phyloP scores from a whole-genome alignment of 1,139 yeast species.

The Candida tetrigidarum region DNA sequence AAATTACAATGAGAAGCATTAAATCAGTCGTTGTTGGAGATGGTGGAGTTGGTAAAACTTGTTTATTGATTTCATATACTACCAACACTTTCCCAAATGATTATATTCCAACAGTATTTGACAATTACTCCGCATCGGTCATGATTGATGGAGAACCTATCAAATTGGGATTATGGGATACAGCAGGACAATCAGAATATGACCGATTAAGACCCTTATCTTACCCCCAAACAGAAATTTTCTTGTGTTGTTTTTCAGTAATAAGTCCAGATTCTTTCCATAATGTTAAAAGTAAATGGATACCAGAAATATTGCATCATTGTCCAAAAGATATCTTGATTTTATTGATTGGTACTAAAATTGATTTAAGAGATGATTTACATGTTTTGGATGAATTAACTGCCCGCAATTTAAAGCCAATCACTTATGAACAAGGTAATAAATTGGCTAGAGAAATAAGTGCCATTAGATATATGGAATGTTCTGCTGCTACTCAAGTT shows the following conservation, averaged over 20 bases:
- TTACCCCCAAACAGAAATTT: conserved; percentile 96
- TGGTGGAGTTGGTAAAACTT: conserved; percentile 97
- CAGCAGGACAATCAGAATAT: conserved; percentile 99
- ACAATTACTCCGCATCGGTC: conserved; percentile 97
- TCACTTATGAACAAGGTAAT: conserved; percentile 64
- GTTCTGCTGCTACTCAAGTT: conserved; percentile 91
- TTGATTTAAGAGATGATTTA: conserved; percentile 82
- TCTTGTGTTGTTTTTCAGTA: conserved; percentile 91
- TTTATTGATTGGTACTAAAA: conserved; percentile 82
- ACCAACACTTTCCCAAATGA: conserved; percentile 88
- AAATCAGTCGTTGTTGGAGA: conserved; percentile 97
- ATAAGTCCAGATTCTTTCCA: conserved; percentile 98
- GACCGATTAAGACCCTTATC: conserved; percentile 96
- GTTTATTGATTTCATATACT: conserved; percentile 88
- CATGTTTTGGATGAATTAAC: conserved; percentile 73
- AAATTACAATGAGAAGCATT: conserved; percentile 76
- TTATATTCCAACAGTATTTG: conserved; percentile 90
- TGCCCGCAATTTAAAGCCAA: conserved; percentile 65
- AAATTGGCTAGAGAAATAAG: conserved; percentile 73
- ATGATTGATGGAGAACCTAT: conserved; percentile 99
- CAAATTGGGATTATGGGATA: conserved; percentile 93
- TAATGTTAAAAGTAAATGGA: conserved; percentile 97
- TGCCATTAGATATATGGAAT: conserved; percentile 79
- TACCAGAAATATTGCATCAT: conserved; percentile 97
- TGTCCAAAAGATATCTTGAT: conserved; percentile 84